Evolutionary conservation across 2,329 filamentous ascomycete species (phyloP), one percentile per base, ranked within the genome.

Genomic region (Apiospora sp.): DNA sequence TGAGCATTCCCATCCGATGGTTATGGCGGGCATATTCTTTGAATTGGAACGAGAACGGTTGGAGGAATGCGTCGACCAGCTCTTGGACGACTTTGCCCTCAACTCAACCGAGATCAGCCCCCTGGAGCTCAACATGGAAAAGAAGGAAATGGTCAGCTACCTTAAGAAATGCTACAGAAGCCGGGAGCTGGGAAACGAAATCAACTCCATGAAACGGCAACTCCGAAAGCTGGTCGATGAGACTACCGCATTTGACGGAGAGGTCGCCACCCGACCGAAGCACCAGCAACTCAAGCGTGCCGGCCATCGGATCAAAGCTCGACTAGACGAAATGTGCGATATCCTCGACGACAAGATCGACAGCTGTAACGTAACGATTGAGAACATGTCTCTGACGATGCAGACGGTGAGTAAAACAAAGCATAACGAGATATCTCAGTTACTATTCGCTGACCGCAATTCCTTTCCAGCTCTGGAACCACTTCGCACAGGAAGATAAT

Each of bases 401-500:
- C 79, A 80, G 68, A 77, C 77, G 24, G 79, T 79, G 72, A 54
- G 73, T 61, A 7, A 12, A 8, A n/a, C n/a, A 14, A 34, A n/a
- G 10, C n/a, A 30, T 12, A 16, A 19, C 7, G 30, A 24, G 43
- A 13, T 12, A n/a, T 12, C 0, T 22, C 7, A 10, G 5, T 7
- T 13, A 16, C 30, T 12, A 1, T 34, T 1, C 19, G 8, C 54
- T 24, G 68, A 71, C 46, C 27, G 27, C 68, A 73, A 0, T 72
- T 30, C 14, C 6, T 5, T 41, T 14, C 22, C 58, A 80, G 78
- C 75, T 78, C 37, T 80, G 75, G 76, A 80, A 79, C 19, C 76
- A 79, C 64, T 79, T 79, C 12, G 76, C 77, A 4, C 76, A 75
- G 16, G 48, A 75, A 13, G 79, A 80, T 68, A 76, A 78, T 37